Evolutionary conservation across 1,139 yeast genomes (phyloP).

Genomic region (Geotrichum siamense): DNA sequence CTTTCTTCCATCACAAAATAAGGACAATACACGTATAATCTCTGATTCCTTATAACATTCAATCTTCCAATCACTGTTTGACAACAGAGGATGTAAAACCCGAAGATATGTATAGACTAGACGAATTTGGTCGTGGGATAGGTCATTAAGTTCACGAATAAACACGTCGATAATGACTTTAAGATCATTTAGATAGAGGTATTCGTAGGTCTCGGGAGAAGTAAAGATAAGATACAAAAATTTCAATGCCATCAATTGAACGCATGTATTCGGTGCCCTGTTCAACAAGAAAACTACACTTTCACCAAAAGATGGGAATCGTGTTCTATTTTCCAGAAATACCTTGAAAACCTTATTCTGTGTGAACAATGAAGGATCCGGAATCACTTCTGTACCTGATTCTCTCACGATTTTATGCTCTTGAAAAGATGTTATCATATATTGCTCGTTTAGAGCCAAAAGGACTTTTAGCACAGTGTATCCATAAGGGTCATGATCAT

Average conservation of each 20-base stretch:
- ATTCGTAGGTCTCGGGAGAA: conserved; percentile 54
- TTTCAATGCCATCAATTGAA: conserved; percentile 74
- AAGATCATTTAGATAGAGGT: conserved; percentile 65
- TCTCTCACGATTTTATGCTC: neutral
- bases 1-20: conserved; percentile 31
- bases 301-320: conserved; percentile 47
- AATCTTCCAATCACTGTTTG: conserved; percentile 40
- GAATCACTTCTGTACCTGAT: neutral
- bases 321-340: conserved; percentile 22
- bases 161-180: conserved; percentile 82
- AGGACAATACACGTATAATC: conserved; percentile 45
- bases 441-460: conserved; percentile 76
- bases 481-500: conserved; percentile 54
- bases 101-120: conserved; percentile 69
- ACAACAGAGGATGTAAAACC: conserved; percentile 64
- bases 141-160: conserved; percentile 66
- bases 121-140: conserved; percentile 54
- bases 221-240: conserved; percentile 69
- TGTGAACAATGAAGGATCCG: neutral
- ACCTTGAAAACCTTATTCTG: conserved; percentile 32
- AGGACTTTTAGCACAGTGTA: conserved; percentile 68
- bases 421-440: conserved; percentile 50
- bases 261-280: conserved; percentile 62
- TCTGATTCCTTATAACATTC: conserved; percentile 59
- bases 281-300: conserved; percentile 59